A percentile compares a stretch with the other conserved stretches of the same genome.
Evolutionary conservation across 306 rosid genomes (phyloP).

Genomic region (Herpetospermum pedunculosum): DNA sequence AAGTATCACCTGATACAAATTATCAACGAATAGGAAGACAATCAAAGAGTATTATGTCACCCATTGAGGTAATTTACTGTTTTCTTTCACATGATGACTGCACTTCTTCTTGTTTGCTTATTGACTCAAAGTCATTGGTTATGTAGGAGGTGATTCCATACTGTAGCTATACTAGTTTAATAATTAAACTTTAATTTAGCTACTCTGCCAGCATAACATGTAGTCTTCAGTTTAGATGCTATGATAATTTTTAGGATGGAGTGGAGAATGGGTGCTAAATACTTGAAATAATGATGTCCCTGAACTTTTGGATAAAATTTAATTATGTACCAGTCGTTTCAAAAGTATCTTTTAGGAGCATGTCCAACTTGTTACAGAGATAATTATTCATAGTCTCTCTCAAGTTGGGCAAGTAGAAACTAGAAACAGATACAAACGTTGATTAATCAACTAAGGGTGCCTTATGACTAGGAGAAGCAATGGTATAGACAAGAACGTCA

Average conservation of each 20-base stretch:
- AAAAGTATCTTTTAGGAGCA: not conserved
- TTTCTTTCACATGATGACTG: not conserved
- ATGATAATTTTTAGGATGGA: not conserved
- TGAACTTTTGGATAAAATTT: too few relatives aligned
- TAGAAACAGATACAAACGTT: not conserved
- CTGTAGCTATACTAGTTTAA: not conserved
- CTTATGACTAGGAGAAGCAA: not conserved
- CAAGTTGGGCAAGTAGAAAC: not conserved
- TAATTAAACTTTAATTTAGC: not conserved
- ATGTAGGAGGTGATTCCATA: not conserved
- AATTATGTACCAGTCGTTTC: not conserved
- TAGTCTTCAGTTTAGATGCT: not conserved
- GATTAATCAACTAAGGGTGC: not conserved
- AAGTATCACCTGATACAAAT: slow-evolving; percentile 17
- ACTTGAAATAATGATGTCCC: not conserved
- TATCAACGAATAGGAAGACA: slow-evolving; percentile 16
- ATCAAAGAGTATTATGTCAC: slow-evolving; percentile 26
- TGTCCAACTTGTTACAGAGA: not conserved
- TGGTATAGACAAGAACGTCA: not conserved
- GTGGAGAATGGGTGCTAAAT: not conserved
- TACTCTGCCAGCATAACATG: not conserved
- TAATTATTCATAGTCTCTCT: not conserved
- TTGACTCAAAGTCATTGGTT: not conserved
- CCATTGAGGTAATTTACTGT: slow-evolving; percentile 36
- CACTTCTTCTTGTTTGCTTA: not conserved